Percentiles rank a stretch among this genome's conserved stretches.
Evolutionary conservation across 805 yeast species (phyloP).

Genomic region (Cyberlindnera mississippiensis): DNA sequence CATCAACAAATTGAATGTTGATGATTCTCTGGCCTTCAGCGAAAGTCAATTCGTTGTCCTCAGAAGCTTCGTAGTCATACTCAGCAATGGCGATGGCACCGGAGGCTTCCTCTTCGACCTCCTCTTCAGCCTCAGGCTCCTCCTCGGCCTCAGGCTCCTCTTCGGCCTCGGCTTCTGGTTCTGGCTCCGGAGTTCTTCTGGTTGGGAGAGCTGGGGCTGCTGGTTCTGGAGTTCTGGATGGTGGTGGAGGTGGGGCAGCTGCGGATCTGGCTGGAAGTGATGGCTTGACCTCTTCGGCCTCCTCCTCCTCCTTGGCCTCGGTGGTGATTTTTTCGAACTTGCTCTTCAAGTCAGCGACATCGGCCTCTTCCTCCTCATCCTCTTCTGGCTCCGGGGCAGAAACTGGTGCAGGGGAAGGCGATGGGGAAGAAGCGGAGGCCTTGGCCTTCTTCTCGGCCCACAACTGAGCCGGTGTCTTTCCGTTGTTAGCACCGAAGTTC

Average conservation of each 20-base stretch:
- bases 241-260: slow-evolving; percentile 20
- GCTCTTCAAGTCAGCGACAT: slow-evolving; percentile 33
- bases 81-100: slow-evolving; percentile 64
- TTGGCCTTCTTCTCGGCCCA: slow-evolving; percentile 87
- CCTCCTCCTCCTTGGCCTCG: slow-evolving; percentile 24
- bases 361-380: slow-evolving; percentile 25
- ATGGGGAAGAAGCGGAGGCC: slow-evolving; percentile 21
- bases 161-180: slow-evolving; percentile 15
- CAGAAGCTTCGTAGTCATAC: slow-evolving; percentile 88
- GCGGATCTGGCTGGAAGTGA: slow-evolving; percentile 20
- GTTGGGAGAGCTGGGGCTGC: slow-evolving; percentile 19
- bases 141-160: slow-evolving; percentile 11
- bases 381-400: slow-evolving; percentile 29
- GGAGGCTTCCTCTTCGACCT: slow-evolving; percentile 22
- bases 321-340: slow-evolving; percentile 33
- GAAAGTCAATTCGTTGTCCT: slow-evolving; percentile 86
- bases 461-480: slow-evolving; percentile 89
- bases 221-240: slow-evolving; percentile 24
- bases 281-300: slow-evolving; percentile 20
- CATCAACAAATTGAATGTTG: slow-evolving; percentile 85
- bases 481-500: slow-evolving; percentile 60
- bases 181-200: slow-evolving; percentile 7
- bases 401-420: slow-evolving; percentile 20
- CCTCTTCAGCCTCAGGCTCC: slow-evolving; percentile 14
- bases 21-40: slow-evolving; percentile 77